These are phyloP conservation scores for Physcomitrium patens DNA, from an alignment of 225 moss, liverwort and hornwort species.

Conservation along the genomic window DNA sequence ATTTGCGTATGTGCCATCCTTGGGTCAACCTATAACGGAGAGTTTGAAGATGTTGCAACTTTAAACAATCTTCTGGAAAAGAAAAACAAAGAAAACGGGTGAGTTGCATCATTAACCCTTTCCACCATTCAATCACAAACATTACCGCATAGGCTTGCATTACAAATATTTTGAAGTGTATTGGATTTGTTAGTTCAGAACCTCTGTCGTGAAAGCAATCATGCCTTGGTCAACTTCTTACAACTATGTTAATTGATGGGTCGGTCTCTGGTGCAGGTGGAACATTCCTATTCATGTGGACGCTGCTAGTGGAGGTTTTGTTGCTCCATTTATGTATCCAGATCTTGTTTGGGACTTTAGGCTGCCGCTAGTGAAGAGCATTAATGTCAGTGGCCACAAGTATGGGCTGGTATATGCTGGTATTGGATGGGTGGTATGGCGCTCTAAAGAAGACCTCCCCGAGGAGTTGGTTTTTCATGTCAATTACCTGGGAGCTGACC, in stretches of 20 bases:
- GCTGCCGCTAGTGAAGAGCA: conserved; percentile 74
- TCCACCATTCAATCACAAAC: background rate
- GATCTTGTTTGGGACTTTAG: conserved; percentile 82
- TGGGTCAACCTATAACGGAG: conserved; percentile 83
- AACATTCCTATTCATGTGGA: conserved; percentile 78
- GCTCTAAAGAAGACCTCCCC: conserved; percentile 60
- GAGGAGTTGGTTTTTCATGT: conserved; percentile 79
- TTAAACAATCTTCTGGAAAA: conserved; percentile 70
- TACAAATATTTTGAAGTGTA: background rate
- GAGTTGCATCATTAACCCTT: conserved; percentile 9
- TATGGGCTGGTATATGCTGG: conserved; percentile 87
- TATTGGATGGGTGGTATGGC: conserved; percentile 85
- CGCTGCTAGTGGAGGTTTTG: conserved; percentile 82
- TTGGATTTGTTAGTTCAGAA: background rate
- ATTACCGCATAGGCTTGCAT: background rate
- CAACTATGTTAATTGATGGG: background rate
- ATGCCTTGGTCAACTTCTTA: background rate
- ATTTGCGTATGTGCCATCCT: conserved; percentile 81
- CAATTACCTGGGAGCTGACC: conserved; percentile 80
- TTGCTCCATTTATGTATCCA: conserved; percentile 78
- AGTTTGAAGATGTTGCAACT: conserved; percentile 76
- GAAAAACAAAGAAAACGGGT: conserved; percentile 77
- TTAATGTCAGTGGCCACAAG: conserved; percentile 89
- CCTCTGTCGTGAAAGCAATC: background rate
- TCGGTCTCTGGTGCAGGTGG: conserved; percentile 45